A percentile compares a stretch with the other conserved stretches of the same genome.
These are phyloP conservation scores for Pseudogymnoascus sp. DNA, from an alignment of 2,329 filamentous ascomycete species.

Conservation along the genomic window DNA sequence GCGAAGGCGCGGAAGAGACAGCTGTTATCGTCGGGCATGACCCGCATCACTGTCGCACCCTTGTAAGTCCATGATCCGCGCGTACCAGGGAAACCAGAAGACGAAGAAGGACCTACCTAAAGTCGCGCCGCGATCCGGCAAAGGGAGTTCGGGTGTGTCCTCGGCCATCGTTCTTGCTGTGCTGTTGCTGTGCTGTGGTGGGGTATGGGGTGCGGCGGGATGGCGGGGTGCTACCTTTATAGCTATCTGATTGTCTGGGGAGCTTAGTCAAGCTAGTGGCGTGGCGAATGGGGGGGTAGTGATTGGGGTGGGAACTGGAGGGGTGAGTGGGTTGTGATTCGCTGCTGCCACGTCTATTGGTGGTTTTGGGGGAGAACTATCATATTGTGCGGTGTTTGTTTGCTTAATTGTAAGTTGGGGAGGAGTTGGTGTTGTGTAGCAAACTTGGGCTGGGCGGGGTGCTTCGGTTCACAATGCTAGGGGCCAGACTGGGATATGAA, in stretches of 20 bases:
- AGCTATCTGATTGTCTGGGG: background rate
- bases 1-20: conserved; percentile 90
- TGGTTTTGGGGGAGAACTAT: background rate
- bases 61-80: conserved; percentile 34
- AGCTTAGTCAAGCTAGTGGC: background rate
- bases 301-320: background rate
- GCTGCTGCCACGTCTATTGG: background rate
- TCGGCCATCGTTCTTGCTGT: conserved; percentile 18
- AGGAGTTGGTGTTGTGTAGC: background rate
- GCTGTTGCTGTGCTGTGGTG: background rate
- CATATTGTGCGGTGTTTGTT: background rate
- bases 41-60: conserved; percentile 55
- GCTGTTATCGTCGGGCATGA: conserved; percentile 95
- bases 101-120: conserved; percentile 33
- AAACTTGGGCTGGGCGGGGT: background rate
- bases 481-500: background rate
- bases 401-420: background rate
- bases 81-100: conserved; percentile 23
- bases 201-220: background rate
- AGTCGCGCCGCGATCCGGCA: conserved; percentile 42
- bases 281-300: background rate
- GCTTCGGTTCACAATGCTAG: background rate
- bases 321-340: background rate
- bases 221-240: conserved; percentile 1
- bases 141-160: conserved; percentile 30